Evolutionary conservation across 495 filamentous ascomycete species (phyloP).

Genomic region (Penicillium dipodomyicola): DNA sequence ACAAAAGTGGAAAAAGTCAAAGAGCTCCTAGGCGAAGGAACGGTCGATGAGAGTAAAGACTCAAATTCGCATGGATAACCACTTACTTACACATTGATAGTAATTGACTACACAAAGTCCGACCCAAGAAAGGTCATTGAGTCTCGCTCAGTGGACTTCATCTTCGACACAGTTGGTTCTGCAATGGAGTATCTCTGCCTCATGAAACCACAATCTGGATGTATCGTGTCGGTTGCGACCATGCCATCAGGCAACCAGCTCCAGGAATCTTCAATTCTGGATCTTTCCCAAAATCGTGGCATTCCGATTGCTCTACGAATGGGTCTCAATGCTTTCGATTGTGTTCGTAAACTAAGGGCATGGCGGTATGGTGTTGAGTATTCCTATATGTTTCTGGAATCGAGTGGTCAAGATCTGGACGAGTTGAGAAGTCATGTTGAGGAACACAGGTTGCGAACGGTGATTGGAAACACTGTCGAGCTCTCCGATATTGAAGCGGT

Average conservation of each 20-base stretch:
- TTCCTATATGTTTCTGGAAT: constrained; percentile 39
- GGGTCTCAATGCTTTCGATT: constrained; percentile 36
- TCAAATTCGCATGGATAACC: constrained; percentile 17
- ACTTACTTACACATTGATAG: constrained; percentile 23
- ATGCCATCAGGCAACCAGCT: constrained; percentile 31
- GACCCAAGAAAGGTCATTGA: constrained; percentile 40
- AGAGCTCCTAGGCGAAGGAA: constrained; percentile 34
- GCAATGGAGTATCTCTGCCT: constrained; percentile 35
- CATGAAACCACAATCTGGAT: constrained; percentile 36
- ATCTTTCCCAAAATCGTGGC: constrained; percentile 29
- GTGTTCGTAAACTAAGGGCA: constrained; percentile 28
- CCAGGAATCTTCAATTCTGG: constrained; percentile 20
- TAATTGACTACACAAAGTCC: constrained; percentile 50
- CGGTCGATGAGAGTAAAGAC: constrained; percentile 32
- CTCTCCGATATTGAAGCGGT: constrained; percentile 48
- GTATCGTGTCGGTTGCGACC: constrained; percentile 41
- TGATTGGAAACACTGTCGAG: constrained; percentile 42
- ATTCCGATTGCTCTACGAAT: constrained; percentile 34
- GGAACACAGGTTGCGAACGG: constrained; percentile 42
- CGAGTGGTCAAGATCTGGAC: constrained; percentile 41
- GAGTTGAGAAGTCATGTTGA: constrained; percentile 42
- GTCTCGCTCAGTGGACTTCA: constrained; percentile 48
- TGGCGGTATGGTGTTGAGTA: constrained; percentile 40
- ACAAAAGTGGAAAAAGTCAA: constrained; percentile 45
- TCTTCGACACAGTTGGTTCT: constrained; percentile 49